Evolutionary conservation across 805 yeast species (phyloP), one percentile per base, ranked within the genome.

Genomic region (Metahyphopichia silvanorum): DNA sequence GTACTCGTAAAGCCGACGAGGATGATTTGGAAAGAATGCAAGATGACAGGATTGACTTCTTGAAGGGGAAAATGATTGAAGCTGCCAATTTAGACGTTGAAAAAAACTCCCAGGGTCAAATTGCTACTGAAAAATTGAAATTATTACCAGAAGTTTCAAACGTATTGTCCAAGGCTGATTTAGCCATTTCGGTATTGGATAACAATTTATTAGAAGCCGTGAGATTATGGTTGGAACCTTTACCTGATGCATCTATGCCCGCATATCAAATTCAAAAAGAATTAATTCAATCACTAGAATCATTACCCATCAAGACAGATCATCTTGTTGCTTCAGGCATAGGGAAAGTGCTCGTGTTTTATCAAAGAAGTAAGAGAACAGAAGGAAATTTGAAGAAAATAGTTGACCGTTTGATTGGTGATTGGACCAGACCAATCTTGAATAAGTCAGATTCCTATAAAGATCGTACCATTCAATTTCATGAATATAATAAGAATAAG

Each of bases 351-450:
- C 76, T 93, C 46, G 71, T 91, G n/a, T 93, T 89, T 53, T 93
- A 93, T 62, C 96, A 91, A 53, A 77, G 88, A 51, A 80, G 93
- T 20, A 84, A 83, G 53, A 77, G 91, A 50, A 95, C 95, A 11
- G 97, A 94, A 59, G 83, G 87, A 21, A 69, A 75, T 27, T 74
- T 93, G 53, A 88, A 91, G 57, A 80, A 94, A 55, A 71, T 82
- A 24, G 98, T 96, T 5, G 98, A 93, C 53, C 79, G 79, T 53
- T 67, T 93, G 39, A 83, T 93, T 44, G 96, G 96, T 16, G 95
- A 88, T 57, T 93, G 99, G 99, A 91, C 97, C 6, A 77, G 98
- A 62, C 98, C 98, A 27, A 87, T 93, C 41, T 86, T 93, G 73
- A 95, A 95, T 46, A 82, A 95, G 39, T 82, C 94, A 3, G 98